A percentile compares a stretch with the other conserved stretches of the same genome.
These are phyloP conservation scores for Anthostomella pinea DNA, from an alignment of 2,329 filamentous ascomycete genomes.

Conservation along the genomic window DNA sequence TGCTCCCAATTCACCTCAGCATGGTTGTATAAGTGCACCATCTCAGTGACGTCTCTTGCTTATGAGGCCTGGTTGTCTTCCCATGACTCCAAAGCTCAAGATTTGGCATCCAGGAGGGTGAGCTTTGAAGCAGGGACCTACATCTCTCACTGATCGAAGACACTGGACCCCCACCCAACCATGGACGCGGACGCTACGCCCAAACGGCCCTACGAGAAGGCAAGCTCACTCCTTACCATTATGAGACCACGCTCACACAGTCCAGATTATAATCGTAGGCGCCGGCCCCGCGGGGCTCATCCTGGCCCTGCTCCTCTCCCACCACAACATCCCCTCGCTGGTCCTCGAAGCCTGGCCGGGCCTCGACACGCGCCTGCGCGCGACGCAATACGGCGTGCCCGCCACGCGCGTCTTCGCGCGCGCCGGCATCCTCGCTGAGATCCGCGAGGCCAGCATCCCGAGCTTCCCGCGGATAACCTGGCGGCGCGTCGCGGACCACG, in stretches of 20 bases:
- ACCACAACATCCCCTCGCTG: neutral
- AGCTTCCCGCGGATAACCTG: conserved; percentile 2
- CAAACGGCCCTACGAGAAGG: conserved; percentile 1
- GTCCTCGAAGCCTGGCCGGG: conserved; percentile 2
- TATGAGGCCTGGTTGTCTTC: no score
- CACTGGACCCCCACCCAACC: no score
- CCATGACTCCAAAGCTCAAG: no score
- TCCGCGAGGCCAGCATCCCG: neutral
- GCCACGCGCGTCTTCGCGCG: conserved; percentile 1
- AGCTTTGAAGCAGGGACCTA: no score
- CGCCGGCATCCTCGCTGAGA: conserved; percentile 1
- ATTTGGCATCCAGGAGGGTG: no score
- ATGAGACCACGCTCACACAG: neutral
- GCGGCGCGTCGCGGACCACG: neutral
- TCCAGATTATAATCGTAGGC: conserved; percentile 2
- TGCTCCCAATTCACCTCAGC: no score
- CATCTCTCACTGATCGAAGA: no score
- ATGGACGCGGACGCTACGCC: no score
- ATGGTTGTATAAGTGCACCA: no score
- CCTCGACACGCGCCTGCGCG: conserved; percentile 3
- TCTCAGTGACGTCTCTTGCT: no score
- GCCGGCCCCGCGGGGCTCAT: conserved; percentile 2
- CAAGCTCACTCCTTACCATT: neutral
- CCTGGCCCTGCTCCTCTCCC: conserved; percentile 2
- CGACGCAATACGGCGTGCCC: conserved; percentile 2